These are phyloP conservation scores for Francoa sonchifolia DNA, from an alignment of 441 rosid genomes.

Conservation along the genomic window DNA sequence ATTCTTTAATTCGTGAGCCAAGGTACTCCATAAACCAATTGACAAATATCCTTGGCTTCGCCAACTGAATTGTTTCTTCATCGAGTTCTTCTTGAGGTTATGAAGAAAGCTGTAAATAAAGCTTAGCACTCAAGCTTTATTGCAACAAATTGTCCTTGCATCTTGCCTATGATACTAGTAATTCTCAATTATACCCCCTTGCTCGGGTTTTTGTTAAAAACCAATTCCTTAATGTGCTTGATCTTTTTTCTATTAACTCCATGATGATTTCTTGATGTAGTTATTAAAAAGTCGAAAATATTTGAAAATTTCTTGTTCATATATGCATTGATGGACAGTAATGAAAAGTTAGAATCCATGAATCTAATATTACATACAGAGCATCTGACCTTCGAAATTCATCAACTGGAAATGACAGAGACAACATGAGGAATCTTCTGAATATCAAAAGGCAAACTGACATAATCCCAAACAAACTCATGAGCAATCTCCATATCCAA, in stretches of 20 bases:
- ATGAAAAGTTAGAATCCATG: too few species aligned
- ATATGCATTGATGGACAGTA: too few species aligned
- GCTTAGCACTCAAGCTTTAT: slow-evolving; percentile 2
- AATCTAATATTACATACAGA: too few species aligned
- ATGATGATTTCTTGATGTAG: too few species aligned
- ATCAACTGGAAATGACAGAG: slow-evolving; percentile 27
- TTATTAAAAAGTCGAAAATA: too few species aligned
- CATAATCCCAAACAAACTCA: slow-evolving; percentile 56
- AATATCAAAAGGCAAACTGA: slow-evolving; percentile 65
- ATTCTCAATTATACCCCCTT: too few species aligned
- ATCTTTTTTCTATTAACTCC: too few species aligned
- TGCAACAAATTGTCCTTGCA: slow-evolving; percentile 2
- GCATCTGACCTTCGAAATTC: too few species aligned
- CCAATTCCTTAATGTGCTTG: background rate
- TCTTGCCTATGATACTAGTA: slow-evolving; percentile 12
- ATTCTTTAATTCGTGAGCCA: slow-evolving; percentile 44
- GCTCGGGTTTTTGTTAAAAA: too few species aligned
- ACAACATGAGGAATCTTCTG: slow-evolving; percentile 59
- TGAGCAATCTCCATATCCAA: slow-evolving; percentile 61
- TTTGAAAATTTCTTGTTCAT: too few species aligned
- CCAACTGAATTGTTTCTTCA: slow-evolving; percentile 8
- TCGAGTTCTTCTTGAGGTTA: slow-evolving; percentile 6
- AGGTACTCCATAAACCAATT: slow-evolving; percentile 8
- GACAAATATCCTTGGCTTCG: slow-evolving; percentile 12
- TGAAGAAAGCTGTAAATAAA: slow-evolving; percentile 16